Evolutionary conservation across 768 basidiomycete species (phyloP).

Genomic region (Pleurotus sapidus): DNA sequence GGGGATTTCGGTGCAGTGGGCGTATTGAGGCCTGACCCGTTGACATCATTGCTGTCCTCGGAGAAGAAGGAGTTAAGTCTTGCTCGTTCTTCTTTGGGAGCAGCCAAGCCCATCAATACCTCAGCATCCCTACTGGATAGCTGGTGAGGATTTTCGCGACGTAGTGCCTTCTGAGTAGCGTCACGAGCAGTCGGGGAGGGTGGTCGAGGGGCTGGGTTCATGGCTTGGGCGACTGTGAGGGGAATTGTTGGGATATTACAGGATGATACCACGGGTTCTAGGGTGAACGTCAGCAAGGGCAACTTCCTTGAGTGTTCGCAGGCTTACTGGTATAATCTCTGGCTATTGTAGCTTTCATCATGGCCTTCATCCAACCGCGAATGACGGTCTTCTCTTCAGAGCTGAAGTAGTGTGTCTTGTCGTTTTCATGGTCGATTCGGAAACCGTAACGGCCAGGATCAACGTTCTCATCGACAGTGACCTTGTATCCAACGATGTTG

Average conservation of each 20-base stretch:
- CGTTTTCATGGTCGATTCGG: slow-evolving; percentile 84
- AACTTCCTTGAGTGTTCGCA: not conserved
- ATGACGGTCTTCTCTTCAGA: slow-evolving; percentile 82
- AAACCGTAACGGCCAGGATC: slow-evolving; percentile 95
- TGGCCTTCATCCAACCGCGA: slow-evolving; percentile 99
- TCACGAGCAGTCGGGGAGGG: slow-evolving; percentile 88
- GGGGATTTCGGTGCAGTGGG: slow-evolving; percentile 20
- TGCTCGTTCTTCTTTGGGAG: slow-evolving; percentile 43
- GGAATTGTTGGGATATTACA: slow-evolving; percentile 97
- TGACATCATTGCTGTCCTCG: slow-evolving; percentile 26
- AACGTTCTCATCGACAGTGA: slow-evolving; percentile 88
- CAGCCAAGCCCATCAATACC: slow-evolving; percentile 63
- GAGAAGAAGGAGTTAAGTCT: slow-evolving; percentile 57
- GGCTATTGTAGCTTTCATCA: slow-evolving; percentile 98
- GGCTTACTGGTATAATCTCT: slow-evolving; percentile 86
- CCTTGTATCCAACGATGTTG: slow-evolving; percentile 87
- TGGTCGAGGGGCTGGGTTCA: slow-evolving; percentile 94
- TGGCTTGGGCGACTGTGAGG: slow-evolving; percentile 89
- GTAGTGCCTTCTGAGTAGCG: slow-evolving; percentile 83
- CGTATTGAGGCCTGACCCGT: slow-evolving; percentile 12
- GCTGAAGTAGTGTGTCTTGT: slow-evolving; percentile 89
- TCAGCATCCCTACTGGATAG: slow-evolving; percentile 79
- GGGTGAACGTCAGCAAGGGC: slow-evolving; percentile 15
- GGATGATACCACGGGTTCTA: slow-evolving; percentile 93
- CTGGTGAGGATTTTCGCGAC: slow-evolving; percentile 82